Percentiles rank a stretch among this genome's conserved stretches.
Evolutionary conservation across 345 rosid species (phyloP).

Genomic region (Ceriops tagal): DNA sequence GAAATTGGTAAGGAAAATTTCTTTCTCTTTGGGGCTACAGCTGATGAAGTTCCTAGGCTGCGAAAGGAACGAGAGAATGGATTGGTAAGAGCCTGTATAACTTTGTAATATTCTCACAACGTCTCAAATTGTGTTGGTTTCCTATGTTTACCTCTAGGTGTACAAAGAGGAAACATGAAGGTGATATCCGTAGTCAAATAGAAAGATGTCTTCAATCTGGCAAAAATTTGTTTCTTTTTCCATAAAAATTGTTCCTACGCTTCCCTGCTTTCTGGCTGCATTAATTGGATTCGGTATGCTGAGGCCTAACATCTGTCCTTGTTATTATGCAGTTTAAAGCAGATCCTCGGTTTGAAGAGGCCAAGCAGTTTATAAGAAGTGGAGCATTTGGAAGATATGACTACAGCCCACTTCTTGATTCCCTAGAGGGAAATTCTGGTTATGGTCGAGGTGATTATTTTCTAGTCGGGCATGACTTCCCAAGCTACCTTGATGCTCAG

Average conservation of each 20-base stretch:
- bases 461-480: constrained; percentile 87
- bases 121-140: too few species aligned
- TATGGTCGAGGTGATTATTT: constrained; percentile 95
- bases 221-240: neutral
- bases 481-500: constrained; percentile 83
- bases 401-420: constrained; percentile 84
- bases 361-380: constrained; percentile 76
- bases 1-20: constrained; percentile 86
- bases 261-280: neutral
- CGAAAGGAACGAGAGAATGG: constrained; percentile 89
- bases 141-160: too few species aligned
- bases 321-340: constrained; percentile 66
- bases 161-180: too few species aligned
- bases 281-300: neutral
- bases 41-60: constrained; percentile 77
- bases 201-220: too few species aligned
- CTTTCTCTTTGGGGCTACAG: constrained; percentile 92
- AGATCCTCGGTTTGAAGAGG: constrained; percentile 94
- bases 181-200: too few species aligned
- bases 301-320: neutral
- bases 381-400: constrained; percentile 90
- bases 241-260: neutral
- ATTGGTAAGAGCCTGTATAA: constrained; percentile 38
- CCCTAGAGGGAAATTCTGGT: constrained; percentile 89
- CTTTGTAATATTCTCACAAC: too few species aligned